These are phyloP conservation scores for Leishmania guyanensis DNA, from an alignment of 208 protist species.

Conservation along the genomic window DNA sequence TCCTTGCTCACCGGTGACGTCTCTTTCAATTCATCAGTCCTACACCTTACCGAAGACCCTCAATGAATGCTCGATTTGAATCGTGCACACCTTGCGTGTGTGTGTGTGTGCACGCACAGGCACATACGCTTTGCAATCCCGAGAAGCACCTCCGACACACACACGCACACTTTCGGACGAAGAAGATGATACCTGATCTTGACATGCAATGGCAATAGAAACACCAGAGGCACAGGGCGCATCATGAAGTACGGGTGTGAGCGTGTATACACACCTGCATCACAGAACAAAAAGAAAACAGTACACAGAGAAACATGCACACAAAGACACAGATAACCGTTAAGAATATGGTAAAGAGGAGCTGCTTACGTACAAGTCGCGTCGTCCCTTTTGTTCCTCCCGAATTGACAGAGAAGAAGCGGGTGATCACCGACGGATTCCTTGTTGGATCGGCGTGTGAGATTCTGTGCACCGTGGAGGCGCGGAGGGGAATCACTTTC, in stretches of 20 bases:
- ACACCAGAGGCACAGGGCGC: not conserved
- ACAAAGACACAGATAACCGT: not conserved
- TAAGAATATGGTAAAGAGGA: not conserved
- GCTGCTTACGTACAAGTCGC: not conserved
- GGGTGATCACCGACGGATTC: not conserved
- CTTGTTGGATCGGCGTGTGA: not conserved
- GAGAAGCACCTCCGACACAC: not conserved
- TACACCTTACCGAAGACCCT: not conserved
- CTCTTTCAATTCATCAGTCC: not conserved
- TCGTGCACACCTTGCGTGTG: not conserved
- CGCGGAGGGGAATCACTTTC: not conserved
- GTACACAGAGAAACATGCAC: not conserved
- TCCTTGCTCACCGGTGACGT: not conserved
- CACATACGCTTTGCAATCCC: not conserved
- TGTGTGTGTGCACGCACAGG: not conserved
- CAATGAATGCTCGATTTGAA: not conserved
- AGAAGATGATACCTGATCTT: not conserved
- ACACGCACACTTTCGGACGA: not conserved
- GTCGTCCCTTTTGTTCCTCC: not conserved
- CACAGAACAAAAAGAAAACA: not conserved
- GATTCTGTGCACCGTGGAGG: not conserved
- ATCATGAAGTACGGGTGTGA: conserved; percentile 1
- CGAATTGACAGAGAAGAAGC: not conserved
- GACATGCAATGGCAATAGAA: not conserved
- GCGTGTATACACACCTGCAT: conserved; percentile 1